Conservation (phyloP, 106 monocot genomes). For the Dioscorea zingiberensis region DNA sequence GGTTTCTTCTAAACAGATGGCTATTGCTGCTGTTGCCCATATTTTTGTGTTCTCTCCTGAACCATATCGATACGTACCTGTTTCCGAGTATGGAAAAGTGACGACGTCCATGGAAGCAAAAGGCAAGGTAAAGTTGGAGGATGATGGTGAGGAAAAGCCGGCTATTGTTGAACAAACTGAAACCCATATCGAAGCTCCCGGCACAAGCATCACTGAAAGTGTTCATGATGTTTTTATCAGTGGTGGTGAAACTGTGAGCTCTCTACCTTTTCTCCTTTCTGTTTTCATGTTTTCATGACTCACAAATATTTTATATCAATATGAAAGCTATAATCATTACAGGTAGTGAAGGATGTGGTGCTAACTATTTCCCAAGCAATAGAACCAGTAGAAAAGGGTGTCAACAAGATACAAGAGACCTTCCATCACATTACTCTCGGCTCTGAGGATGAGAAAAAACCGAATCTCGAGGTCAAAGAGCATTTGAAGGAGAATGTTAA, state of each 20-base stretch:
- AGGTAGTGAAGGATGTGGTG: slow-evolving; percentile 77
- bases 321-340: slow-evolving; percentile 6
- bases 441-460: slow-evolving; percentile 23
- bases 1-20: slow-evolving; percentile 56
- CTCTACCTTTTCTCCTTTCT: neutral
- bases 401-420: slow-evolving; percentile 62
- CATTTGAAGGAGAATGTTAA: slow-evolving; percentile 23
- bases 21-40: slow-evolving; percentile 81
- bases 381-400: slow-evolving; percentile 73
- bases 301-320: neutral
- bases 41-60: slow-evolving; percentile 54
- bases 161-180: slow-evolving; percentile 44
- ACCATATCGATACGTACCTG: slow-evolving; percentile 38
- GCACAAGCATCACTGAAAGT: slow-evolving; percentile 70
- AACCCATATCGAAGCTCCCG: slow-evolving; percentile 55
- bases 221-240: slow-evolving; percentile 80
- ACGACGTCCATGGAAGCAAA: slow-evolving; percentile 42
- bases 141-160: slow-evolving; percentile 15
- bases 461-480: slow-evolving; percentile 42
- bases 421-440: slow-evolving; percentile 39
- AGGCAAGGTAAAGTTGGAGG: slow-evolving; percentile 25
- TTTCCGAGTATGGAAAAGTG: slow-evolving; percentile 21
- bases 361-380: slow-evolving; percentile 70
- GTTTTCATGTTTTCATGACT: neutral
- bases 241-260: slow-evolving; percentile 72